Conservation (phyloP, 352 stramenopile species). For the Saprolegnia parasitica region DNA sequence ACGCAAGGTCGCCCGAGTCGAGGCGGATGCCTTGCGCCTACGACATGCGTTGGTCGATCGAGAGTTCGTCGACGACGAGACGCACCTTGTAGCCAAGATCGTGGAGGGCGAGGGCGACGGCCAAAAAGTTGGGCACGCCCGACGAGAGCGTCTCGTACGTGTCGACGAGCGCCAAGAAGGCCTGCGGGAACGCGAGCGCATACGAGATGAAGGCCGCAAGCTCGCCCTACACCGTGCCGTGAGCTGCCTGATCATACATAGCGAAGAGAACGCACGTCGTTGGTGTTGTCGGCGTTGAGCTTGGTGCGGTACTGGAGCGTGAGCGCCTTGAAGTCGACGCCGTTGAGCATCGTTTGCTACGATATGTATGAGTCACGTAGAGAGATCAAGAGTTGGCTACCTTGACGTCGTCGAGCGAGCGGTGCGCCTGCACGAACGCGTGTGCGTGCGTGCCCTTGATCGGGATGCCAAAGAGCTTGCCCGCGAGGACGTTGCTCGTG, state of each 20-base stretch:
- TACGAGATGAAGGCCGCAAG: slow-evolving; percentile 98
- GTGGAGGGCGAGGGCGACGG: slow-evolving; percentile 92
- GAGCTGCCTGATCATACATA: slow-evolving; percentile 6
- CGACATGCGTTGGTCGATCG: neutral
- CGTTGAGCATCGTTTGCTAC: slow-evolving; percentile 46
- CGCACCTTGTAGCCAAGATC: slow-evolving; percentile 76
- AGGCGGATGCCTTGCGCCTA: slow-evolving; percentile 91
- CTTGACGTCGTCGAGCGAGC: slow-evolving; percentile 88
- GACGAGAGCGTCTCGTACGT: slow-evolving; percentile 98
- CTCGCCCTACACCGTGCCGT: slow-evolving; percentile 83
- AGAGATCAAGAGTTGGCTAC: slow-evolving; percentile 17
- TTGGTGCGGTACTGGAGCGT: slow-evolving; percentile 77
- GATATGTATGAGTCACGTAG: neutral
- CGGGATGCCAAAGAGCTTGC: slow-evolving; percentile 92
- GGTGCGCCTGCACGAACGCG: slow-evolving; percentile 96
- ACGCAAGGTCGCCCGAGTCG: slow-evolving; percentile 97
- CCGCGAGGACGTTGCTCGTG: slow-evolving; percentile 97
- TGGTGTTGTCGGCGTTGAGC: slow-evolving; percentile 65
- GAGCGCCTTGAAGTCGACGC: slow-evolving; percentile 74
- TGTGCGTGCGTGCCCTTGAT: slow-evolving; percentile 98
- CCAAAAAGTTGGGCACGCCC: slow-evolving; percentile 96
- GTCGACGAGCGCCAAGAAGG: slow-evolving; percentile 97
- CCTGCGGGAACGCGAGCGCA: slow-evolving; percentile 94
- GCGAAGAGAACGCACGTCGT: slow-evolving; percentile 50
- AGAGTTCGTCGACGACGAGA: neutral